Percentiles rank a stretch among this genome's conserved stretches.
Conservation (phyloP, 2,329 filamentous ascomycete species). For the Cryphonectria parasitica region DNA sequence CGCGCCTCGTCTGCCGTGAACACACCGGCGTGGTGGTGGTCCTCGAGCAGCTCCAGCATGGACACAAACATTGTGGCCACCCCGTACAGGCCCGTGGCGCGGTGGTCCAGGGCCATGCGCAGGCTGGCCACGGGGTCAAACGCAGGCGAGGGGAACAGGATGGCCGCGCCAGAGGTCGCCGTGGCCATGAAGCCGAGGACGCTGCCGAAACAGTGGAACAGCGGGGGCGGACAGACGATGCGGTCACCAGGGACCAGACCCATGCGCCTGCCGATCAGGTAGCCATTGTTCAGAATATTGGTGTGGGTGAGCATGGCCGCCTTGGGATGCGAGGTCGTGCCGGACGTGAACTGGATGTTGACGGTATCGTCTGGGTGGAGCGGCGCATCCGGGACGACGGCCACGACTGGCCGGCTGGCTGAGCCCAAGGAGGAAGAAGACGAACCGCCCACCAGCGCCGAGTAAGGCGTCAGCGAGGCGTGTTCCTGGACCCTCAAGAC, state of each 20-base stretch:
- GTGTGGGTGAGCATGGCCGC: slow-evolving; percentile 86
- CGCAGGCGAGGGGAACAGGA: slow-evolving; percentile 84
- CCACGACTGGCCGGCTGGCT: slow-evolving; percentile 37
- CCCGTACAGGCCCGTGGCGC: slow-evolving; percentile 74
- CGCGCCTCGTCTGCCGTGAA: slow-evolving; percentile 27
- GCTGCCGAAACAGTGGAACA: slow-evolving; percentile 90
- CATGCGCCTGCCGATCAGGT: slow-evolving; percentile 84
- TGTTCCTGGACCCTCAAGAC: slow-evolving; percentile 49
- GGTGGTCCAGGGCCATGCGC: slow-evolving; percentile 54
- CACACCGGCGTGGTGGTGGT: not conserved
- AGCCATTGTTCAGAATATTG: slow-evolving; percentile 91
- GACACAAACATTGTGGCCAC: slow-evolving; percentile 95
- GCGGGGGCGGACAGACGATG: slow-evolving; percentile 81
- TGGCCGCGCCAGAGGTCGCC: slow-evolving; percentile 75
- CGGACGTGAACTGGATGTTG: slow-evolving; percentile 96
- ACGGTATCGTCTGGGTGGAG: slow-evolving; percentile 71
- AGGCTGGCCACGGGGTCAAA: slow-evolving; percentile 81
- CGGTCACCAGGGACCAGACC: slow-evolving; percentile 73
- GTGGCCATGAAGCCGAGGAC: slow-evolving; percentile 97
- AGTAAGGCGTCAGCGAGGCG: slow-evolving; percentile 51
- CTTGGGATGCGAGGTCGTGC: slow-evolving; percentile 90
- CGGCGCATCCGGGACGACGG: slow-evolving; percentile 45
- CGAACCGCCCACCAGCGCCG: slow-evolving; percentile 38
- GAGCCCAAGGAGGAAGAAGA: slow-evolving; percentile 34
- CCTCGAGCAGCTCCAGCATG: slow-evolving; percentile 72